Base-by-base conservation (phyloP, 768 basidiomycete species). In the Russula sp. region DNA sequence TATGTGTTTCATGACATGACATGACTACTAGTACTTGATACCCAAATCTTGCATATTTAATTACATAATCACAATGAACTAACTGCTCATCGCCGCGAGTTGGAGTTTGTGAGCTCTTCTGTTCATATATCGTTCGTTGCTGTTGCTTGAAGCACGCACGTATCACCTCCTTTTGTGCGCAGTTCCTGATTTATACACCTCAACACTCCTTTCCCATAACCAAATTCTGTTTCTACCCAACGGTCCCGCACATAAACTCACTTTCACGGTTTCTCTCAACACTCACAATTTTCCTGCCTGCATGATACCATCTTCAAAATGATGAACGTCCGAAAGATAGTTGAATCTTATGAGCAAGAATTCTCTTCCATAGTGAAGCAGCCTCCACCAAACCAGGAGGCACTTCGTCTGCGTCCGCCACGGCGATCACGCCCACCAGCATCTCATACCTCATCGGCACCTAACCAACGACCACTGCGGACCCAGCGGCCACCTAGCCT, bases 301-400 rank as follows among this genome's bases (percentile, higher is more conserved):
- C 22, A 62, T 54, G 52, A 48, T 58, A 53, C 62, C 51, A 62
- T n/a, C 37, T 27, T 42, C 32, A 34, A 34, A 14, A 18, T 32
- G 14, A 64, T 64, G 63, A 64, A 60, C 48, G 63, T 64, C 31
- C 48, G 63, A 45, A 64, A 56, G 32, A 31, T 60, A 7, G 44
- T 64, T 18, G 34, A 64, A 39, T 64, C 63, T 45, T 64, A 55
- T 34, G 63, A 64, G 48, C 53, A 56, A 39, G 63, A 55, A 16
- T 42, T 9, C 6, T 13, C 44, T 60, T 2, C 54, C 18, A 42
- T 16, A 22, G 20, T 31, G 35, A 4, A 37, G 22, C 35, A 14
- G 3, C 37, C 22, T 44, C 31, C 53, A n/a, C 6, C 37, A 18
- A 40, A 53, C 39, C 39, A 57, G 1, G 45, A 44, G 9, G 7